These are phyloP conservation scores for Hibiscus mutabilis DNA, from an alignment of 345 rosid species.

Conservation along the genomic window DNA sequence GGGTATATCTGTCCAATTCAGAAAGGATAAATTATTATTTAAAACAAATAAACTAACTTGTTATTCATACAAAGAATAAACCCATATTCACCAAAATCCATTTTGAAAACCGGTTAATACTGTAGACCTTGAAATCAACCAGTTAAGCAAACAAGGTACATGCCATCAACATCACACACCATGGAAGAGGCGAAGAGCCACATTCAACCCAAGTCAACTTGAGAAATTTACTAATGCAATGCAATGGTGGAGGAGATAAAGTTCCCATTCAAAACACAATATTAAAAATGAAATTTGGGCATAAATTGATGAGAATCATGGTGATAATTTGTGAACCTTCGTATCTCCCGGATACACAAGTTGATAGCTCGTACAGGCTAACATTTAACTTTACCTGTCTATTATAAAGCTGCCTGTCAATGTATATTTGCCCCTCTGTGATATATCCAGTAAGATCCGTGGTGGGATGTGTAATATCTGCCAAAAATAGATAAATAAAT, in stretches of 20 bases:
- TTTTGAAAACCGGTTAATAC: neutral
- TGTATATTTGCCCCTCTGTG: conserved; percentile 92
- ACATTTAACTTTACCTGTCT: conserved; percentile 51
- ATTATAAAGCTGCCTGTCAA: conserved; percentile 75
- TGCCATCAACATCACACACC: neutral
- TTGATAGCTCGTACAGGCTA: neutral
- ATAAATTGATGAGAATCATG: neutral
- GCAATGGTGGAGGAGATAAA: neutral
- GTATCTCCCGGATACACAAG: neutral
- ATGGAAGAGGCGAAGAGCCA: neutral
- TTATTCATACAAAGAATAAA: neutral
- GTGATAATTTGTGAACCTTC: neutral
- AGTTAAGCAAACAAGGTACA: neutral
- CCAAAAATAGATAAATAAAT: conserved; percentile 5
- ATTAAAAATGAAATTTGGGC: neutral
- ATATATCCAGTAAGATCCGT: conserved; percentile 99
- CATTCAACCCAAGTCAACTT: neutral
- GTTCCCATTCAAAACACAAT: neutral
- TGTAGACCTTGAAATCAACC: neutral
- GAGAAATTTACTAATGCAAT: conserved; percentile 2
- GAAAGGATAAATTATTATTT: neutral
- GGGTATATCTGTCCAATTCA: conserved; percentile 74
- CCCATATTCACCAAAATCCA: neutral
- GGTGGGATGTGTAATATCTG: conserved; percentile 98
- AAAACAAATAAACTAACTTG: neutral